Conservation (phyloP, 129 eudicot genomes). For the Glebionis coronaria region DNA sequence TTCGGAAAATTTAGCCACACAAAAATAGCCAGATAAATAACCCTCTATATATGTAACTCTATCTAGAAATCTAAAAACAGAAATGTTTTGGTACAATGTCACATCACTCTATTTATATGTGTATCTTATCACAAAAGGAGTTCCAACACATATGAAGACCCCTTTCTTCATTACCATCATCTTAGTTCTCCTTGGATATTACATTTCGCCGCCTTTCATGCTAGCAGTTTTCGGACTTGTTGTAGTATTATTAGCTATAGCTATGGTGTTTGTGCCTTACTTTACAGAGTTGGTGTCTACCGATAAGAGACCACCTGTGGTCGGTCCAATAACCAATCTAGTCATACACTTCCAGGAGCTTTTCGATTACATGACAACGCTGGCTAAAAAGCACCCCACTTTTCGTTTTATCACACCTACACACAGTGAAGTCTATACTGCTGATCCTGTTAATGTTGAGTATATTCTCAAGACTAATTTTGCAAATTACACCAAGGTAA, state of each 20-base stretch:
- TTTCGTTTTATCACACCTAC: slow-evolving; percentile 43
- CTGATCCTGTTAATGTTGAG: slow-evolving; percentile 46
- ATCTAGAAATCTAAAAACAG: no score
- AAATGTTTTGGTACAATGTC: no score
- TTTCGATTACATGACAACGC: slow-evolving; percentile 32
- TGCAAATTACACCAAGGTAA: slow-evolving; percentile 49
- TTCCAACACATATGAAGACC: slow-evolving; percentile 11
- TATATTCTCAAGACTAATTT: slow-evolving; percentile 58
- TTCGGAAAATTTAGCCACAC: no score
- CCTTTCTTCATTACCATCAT: slow-evolving; percentile 9
- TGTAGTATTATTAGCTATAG: slow-evolving; percentile 17
- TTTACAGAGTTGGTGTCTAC: slow-evolving; percentile 29
- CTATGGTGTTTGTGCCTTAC: slow-evolving; percentile 25
- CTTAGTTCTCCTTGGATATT: slow-evolving; percentile 23
- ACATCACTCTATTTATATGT: no score
- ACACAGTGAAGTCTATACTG: slow-evolving; percentile 46
- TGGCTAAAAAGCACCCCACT: slow-evolving; percentile 42
- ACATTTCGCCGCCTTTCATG: slow-evolving; percentile 23
- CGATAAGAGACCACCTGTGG: slow-evolving; percentile 40
- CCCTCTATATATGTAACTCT: no score
- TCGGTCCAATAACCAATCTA: slow-evolving; percentile 38
- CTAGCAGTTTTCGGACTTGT: slow-evolving; percentile 21
- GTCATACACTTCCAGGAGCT: slow-evolving; percentile 39
- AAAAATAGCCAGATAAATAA: no score
- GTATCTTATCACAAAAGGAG: neutral